These are phyloP conservation scores for Candolleomyces efflorescens DNA, from an alignment of 768 basidiomycete species.

Conservation along the genomic window DNA sequence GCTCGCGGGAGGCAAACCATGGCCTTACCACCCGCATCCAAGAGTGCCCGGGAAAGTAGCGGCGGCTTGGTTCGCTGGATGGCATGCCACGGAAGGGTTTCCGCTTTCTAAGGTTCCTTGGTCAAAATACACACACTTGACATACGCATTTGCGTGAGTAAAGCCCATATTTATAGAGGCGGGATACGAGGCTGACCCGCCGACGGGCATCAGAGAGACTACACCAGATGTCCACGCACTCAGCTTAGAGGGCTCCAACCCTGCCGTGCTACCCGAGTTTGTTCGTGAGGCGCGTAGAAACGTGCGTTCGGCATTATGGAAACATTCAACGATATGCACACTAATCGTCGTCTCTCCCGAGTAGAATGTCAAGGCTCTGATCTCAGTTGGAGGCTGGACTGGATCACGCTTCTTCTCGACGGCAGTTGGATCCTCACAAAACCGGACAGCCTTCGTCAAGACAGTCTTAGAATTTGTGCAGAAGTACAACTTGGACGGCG, in stretches of 20 bases:
- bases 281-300: conserved; percentile 43
- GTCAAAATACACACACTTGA: conserved; percentile 62
- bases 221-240: conserved; percentile 27
- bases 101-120: conserved; percentile 55
- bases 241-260: conserved; percentile 40
- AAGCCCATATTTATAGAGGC: conserved; percentile 1
- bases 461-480: conserved; percentile 48
- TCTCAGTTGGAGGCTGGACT: conserved; percentile 70
- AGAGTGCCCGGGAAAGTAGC: conserved; percentile 28
- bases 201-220: conserved; percentile 6
- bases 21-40: neutral
- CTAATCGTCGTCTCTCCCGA: neutral
- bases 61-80: conserved; percentile 65
- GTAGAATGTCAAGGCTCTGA: conserved; percentile 52
- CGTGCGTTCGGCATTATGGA: conserved; percentile 27
- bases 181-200: neutral
- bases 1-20: neutral
- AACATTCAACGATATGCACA: neutral
- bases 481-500: conserved; percentile 54
- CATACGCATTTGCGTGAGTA: conserved; percentile 70
- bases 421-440: conserved; percentile 51
- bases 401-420: conserved; percentile 63
- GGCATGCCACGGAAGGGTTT: conserved; percentile 49
- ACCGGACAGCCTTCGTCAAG: conserved; percentile 61
- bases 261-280: conserved; percentile 49